Evolutionary conservation across 768 basidiomycete genomes (phyloP).

Genomic region (Boletus sp.): DNA sequence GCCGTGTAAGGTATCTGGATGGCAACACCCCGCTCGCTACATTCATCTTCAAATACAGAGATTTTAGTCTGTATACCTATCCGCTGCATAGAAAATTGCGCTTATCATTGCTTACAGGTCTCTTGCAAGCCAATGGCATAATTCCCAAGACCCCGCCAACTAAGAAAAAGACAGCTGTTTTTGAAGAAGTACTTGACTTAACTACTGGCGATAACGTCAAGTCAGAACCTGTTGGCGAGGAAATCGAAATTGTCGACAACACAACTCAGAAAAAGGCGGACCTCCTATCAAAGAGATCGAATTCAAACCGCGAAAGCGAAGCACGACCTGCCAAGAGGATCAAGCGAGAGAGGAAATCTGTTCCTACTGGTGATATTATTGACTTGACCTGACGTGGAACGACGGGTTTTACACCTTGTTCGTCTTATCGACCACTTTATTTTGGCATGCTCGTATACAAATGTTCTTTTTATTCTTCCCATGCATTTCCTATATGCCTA

Average conservation of each 20-base stretch:
- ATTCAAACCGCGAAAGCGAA: not conserved
- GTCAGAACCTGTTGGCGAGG: slow-evolving; percentile 2
- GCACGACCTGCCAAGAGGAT: slow-evolving; percentile 24
- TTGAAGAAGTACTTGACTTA: slow-evolving; percentile 24
- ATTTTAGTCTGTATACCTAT: slow-evolving; percentile 19
- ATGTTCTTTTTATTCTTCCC: not conserved
- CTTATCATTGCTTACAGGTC: slow-evolving; percentile 13
- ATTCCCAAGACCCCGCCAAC: slow-evolving; percentile 13
- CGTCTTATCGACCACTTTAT: not conserved
- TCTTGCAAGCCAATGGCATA: slow-evolving; percentile 30
- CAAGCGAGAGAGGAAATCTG: slow-evolving; percentile 21
- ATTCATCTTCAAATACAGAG: slow-evolving; percentile 34
- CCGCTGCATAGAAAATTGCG: not conserved
- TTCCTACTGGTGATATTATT: slow-evolving; percentile 26
- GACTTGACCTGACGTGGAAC: slow-evolving; percentile 27
- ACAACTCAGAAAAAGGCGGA: not conserved
- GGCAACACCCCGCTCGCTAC: slow-evolving; percentile 17
- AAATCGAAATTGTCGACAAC: slow-evolving; percentile 9
- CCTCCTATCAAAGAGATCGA: slow-evolving; percentile 5
- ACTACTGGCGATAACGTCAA: slow-evolving; percentile 11
- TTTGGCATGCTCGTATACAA: not conserved
- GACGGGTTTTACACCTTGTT: not conserved
- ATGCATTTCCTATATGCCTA: not conserved
- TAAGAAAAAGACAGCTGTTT: not conserved
- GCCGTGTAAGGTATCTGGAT: slow-evolving; percentile 8